Conservation (phyloP, 1,284 basidiomycete species). For the Anthracocystis panici-leucophaei region DNA sequence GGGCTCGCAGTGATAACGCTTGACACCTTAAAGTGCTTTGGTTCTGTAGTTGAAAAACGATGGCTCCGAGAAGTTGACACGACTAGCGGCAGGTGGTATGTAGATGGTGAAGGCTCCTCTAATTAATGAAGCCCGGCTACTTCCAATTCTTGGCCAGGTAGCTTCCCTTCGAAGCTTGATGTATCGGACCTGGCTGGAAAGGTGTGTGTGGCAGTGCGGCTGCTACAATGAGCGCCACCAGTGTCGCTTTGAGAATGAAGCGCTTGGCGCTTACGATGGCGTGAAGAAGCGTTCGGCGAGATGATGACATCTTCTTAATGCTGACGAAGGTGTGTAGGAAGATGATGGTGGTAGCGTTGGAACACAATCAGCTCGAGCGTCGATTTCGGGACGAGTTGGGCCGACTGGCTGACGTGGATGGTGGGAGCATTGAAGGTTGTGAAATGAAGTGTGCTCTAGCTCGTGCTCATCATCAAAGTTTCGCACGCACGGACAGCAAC, state of each 20-base stretch:
- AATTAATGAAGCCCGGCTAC: background rate
- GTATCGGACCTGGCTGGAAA: slow-evolving; percentile 25
- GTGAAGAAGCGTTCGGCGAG: background rate
- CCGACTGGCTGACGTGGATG: slow-evolving; percentile 7
- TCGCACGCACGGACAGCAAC: background rate
- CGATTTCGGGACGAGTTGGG: too few species aligned
- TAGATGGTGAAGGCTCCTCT: background rate
- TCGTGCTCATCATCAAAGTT: too few species aligned
- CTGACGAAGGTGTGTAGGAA: background rate
- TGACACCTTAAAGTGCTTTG: too few species aligned
- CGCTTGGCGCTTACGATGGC: background rate
- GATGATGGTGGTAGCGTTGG: background rate
- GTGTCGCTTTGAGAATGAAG: background rate
- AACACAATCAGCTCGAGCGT: too few species aligned
- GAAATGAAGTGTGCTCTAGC: background rate
- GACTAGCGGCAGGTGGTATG: background rate
- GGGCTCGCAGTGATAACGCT: too few species aligned
- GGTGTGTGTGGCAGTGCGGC: slow-evolving; percentile 26
- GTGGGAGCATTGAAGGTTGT: background rate
- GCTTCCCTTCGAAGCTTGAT: slow-evolving; percentile 30
- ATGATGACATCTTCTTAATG: background rate
- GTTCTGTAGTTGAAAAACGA: too few species aligned
- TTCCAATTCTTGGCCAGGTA: slow-evolving; percentile 16
- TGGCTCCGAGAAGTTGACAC: background rate
- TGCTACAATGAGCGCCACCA: background rate